Conservation (phyloP, 2,329 filamentous ascomycete species). For the Sporothrix schenckii region DNA sequence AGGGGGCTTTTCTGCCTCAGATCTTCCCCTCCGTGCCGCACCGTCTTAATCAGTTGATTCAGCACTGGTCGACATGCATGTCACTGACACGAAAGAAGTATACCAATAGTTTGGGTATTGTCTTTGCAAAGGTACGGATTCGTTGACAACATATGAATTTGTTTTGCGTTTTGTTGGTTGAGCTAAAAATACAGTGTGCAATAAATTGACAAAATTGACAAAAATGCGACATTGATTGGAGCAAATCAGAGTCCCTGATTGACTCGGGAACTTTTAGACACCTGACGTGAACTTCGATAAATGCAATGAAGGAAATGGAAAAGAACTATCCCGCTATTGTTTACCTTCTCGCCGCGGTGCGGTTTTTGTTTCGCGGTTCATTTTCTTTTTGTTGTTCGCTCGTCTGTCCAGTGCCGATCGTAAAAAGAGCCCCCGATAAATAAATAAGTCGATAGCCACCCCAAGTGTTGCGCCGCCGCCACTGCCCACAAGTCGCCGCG, state of each 20-base stretch:
- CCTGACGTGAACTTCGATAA: constrained; percentile 9
- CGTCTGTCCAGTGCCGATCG: neutral
- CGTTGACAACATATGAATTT: neutral
- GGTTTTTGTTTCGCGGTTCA: neutral
- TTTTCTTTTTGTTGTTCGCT: constrained; percentile 1
- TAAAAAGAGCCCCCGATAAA: neutral
- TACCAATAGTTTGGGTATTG: neutral
- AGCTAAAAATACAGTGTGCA: constrained; percentile 14
- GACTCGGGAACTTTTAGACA: constrained; percentile 16
- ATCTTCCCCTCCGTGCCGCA: neutral
- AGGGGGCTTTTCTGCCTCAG: constrained; percentile 25
- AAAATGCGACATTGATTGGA: constrained; percentile 5
- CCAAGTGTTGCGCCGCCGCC: constrained; percentile 16
- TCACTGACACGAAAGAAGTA: neutral
- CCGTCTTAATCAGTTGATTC: neutral
- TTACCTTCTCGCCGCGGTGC: neutral
- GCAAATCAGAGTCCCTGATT: constrained; percentile 6
- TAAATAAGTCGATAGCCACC: neutral
- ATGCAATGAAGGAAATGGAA: neutral
- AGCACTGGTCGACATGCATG: neutral
- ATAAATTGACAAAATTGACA: neutral
- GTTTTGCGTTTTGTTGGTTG: neutral
- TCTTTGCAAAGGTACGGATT: neutral
- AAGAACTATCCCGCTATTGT: neutral
- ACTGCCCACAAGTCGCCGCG: neutral